These are phyloP conservation scores for Typha latifolia DNA, from an alignment of 176 grass and related monocot genomes.

Conservation along the genomic window DNA sequence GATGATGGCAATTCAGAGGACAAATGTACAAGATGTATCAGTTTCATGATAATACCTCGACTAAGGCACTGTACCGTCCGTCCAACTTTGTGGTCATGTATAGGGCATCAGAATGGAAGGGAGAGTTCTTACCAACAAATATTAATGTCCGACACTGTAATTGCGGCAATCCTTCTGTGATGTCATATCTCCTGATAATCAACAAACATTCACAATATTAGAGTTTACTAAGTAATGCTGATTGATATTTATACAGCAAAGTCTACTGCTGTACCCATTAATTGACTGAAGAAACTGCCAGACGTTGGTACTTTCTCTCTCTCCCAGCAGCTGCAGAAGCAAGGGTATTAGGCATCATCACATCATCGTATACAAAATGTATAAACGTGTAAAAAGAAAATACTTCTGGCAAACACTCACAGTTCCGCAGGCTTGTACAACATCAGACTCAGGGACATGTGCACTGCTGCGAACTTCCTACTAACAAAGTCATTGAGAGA, in stretches of 20 bases:
- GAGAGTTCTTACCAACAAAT: slow-evolving; percentile 24
- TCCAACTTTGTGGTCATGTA: slow-evolving; percentile 17
- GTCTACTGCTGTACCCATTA: slow-evolving; percentile 4
- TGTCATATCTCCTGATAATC: slow-evolving; percentile 20
- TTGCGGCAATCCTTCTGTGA: slow-evolving; percentile 5
- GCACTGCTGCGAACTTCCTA: slow-evolving; percentile 14
- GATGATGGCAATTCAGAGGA: neutral
- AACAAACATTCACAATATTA: neutral
- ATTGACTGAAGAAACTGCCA: slow-evolving; percentile 21
- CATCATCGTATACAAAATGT: neutral
- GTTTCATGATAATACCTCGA: slow-evolving; percentile 11
- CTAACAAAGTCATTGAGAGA: neutral
- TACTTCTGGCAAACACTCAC: slow-evolving; percentile 4
- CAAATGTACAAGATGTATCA: neutral
- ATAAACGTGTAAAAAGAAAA: neutral
- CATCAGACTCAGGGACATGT: slow-evolving; percentile 13
- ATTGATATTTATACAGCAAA: neutral
- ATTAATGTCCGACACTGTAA: slow-evolving; percentile 11
- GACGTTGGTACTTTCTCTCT: slow-evolving; percentile 15
- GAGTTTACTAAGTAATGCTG: neutral
- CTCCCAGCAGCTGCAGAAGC: slow-evolving; percentile 8
- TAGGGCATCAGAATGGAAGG: slow-evolving; percentile 18
- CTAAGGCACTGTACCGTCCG: slow-evolving; percentile 13
- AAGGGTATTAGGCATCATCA: neutral
- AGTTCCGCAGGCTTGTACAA: slow-evolving; percentile 10